These are phyloP conservation scores for Boehmeria nivea DNA, from an alignment of 306 rosid species.

Conservation along the genomic window DNA sequence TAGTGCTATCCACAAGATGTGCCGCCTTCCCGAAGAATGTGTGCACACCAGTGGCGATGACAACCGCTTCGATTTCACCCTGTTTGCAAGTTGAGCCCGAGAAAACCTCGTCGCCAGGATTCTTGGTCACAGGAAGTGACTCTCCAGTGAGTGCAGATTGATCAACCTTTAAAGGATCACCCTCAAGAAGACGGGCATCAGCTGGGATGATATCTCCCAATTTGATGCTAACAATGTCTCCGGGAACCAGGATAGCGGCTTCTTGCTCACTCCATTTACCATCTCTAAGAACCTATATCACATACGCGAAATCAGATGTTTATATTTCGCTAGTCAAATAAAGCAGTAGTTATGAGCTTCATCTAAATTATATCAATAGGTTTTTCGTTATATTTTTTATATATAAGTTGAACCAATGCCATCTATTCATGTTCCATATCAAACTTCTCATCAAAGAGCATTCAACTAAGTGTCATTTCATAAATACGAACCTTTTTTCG, in stretches of 20 bases:
- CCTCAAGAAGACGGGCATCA: conserved; percentile 99
- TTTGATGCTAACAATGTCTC: conserved; percentile 88
- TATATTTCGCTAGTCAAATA: too few relatives aligned
- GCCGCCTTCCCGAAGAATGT: conserved; percentile 99
- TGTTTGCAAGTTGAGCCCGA: conserved; percentile 98
- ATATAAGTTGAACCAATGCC: too few relatives aligned
- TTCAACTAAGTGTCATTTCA: too few relatives aligned
- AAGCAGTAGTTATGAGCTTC: background rate
- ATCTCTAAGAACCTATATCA: conserved; percentile 97
- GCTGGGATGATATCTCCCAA: conserved; percentile 96
- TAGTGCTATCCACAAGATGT: conserved; percentile 93
- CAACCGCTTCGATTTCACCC: conserved; percentile 96
- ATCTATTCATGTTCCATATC: too few relatives aligned
- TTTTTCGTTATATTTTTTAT: too few relatives aligned
- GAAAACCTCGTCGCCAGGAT: conserved; percentile 93
- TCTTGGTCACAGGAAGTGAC: conserved; percentile 87
- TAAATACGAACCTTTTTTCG: too few relatives aligned
- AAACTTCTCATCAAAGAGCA: too few relatives aligned
- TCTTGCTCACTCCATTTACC: conserved; percentile 89
- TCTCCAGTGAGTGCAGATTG: conserved; percentile 98
- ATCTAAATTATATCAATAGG: background rate
- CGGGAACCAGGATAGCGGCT: conserved; percentile 91
- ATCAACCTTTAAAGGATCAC: conserved; percentile 88
- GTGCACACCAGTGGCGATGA: conserved; percentile 97
- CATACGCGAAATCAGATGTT: conserved; percentile 1